Evolutionary conservation across 1,284 basidiomycete species (phyloP), one percentile per base, ranked within the genome.

Genomic region (Tremellales sp.): DNA sequence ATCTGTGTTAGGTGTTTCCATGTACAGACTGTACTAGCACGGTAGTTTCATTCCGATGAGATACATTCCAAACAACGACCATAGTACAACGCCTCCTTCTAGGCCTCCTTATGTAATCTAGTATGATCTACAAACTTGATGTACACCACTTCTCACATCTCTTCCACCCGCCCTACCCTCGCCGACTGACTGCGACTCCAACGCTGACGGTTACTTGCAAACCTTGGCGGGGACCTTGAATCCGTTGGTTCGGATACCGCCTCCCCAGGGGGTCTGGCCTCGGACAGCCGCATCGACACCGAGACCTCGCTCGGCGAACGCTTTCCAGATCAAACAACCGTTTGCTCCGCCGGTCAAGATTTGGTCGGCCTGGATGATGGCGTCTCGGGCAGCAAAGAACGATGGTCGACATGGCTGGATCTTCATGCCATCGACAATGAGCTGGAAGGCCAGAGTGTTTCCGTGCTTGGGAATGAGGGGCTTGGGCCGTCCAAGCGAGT

Each of bases 381-480:
- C 91, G 70, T 92, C 85, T 50, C 93, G 83, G 10, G 91, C 87
- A 57, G 91, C 83, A 63, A 93, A 87, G 85, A 97, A 95, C 46
- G 79, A 79, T 4, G 92, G 93, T 44, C 85, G 79, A 75, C 93
- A 97, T 5, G 86, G 84, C 72, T 97, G 92, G 38, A 94, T 75
- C 79, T 97, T 97, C 89, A 97, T 92, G 8, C 79, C 91, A 65
- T 86, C 84, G 36, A 97, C 58, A 39, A 97, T 84, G 38, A 97
- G 82, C 80, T 95, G 91, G 24, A 89, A 71, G 39, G 81, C 75
- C 44, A 97, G 78, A 25, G 92, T 84, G 77, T 97, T 97, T 24
- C 93, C 93, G 67, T 94, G 86, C 71, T 84, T 87, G 49, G 93
- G 92, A 8, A 97, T 77, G 33, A 87, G 77, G 21, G 85, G 80